Conservation (phyloP, 768 basidiomycete genomes). For the Lyophyllum semitale region DNA sequence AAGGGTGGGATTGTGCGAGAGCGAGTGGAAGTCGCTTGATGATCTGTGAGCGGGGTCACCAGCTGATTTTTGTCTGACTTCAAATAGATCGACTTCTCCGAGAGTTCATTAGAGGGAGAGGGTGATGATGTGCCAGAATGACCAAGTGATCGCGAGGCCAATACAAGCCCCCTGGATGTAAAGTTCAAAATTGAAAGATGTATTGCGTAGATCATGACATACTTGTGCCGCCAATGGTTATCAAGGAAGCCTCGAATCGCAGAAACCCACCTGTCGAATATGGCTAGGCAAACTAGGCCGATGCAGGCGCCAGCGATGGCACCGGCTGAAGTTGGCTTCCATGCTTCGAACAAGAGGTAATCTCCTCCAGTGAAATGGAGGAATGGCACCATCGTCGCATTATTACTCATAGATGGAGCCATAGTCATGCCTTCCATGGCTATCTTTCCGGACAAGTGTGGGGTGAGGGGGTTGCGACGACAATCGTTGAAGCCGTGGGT, state of each 20-base stretch:
- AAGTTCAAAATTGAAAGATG: not conserved
- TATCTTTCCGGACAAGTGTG: too few species aligned
- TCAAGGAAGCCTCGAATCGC: slow-evolving; percentile 57
- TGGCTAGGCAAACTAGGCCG: slow-evolving; percentile 63
- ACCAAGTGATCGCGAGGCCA: slow-evolving; percentile 2
- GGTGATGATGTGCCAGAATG: not conserved
- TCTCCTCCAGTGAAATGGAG: slow-evolving; percentile 72
- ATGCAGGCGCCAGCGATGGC: slow-evolving; percentile 78
- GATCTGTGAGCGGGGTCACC: not conserved
- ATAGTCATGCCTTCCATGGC: slow-evolving; percentile 10
- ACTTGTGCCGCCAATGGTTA: slow-evolving; percentile 63
- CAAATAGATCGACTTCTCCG: slow-evolving; percentile 10
- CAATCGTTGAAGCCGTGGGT: too few species aligned
- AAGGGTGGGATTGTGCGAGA: slow-evolving; percentile 61
- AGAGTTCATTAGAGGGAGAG: not conserved
- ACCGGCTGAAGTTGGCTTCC: slow-evolving; percentile 68
- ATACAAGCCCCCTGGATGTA: slow-evolving; percentile 13
- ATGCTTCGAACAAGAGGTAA: slow-evolving; percentile 63
- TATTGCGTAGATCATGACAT: slow-evolving; percentile 11
- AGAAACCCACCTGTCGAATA: slow-evolving; percentile 71
- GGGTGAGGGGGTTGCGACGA: too few species aligned
- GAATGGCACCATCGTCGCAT: slow-evolving; percentile 61
- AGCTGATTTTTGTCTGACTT: slow-evolving; percentile 1
- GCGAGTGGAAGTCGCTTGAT: not conserved
- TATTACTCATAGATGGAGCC: slow-evolving; percentile 2